Conservation (phyloP, 225 moss, liverwort and hornwort genomes). For the Polytrichum commune region DNA sequence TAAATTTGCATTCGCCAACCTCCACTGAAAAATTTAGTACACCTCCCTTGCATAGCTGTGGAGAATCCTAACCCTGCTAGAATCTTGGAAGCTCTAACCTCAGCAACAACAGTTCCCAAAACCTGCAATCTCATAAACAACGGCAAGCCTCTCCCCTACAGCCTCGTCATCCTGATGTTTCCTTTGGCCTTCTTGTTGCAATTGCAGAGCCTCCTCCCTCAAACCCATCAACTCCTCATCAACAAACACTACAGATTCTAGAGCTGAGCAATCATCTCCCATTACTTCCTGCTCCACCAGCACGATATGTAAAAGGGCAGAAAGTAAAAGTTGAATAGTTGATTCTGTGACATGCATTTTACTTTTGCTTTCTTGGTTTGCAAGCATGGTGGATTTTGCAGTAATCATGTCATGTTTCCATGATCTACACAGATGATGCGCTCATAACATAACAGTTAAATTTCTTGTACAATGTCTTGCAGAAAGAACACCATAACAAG, state of each 20-base stretch:
- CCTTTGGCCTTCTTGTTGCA: constrained; percentile 47
- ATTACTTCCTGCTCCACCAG: constrained; percentile 94
- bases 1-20: constrained; percentile 98
- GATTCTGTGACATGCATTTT: too few relatives aligned
- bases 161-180: constrained; percentile 7
- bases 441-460: too few relatives aligned
- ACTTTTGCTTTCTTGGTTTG: too few relatives aligned
- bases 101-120: constrained; percentile 75
- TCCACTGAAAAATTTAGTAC: constrained; percentile 90
- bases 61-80: constrained; percentile 88
- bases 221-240: constrained; percentile 73
- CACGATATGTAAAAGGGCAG: constrained; percentile 14
- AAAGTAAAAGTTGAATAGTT: too few relatives aligned
- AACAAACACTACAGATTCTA: constrained; percentile 74
- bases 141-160: constrained; percentile 64
- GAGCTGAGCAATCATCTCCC: constrained; percentile 76
- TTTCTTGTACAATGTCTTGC: not conserved
- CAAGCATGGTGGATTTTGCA: too few relatives aligned
- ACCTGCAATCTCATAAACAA: constrained; percentile 85
- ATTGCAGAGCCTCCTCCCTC: constrained; percentile 61
- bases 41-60: constrained; percentile 71
- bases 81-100: constrained; percentile 82
- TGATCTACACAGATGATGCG: too few relatives aligned
- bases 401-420: too few relatives aligned
- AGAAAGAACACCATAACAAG: not conserved